These are phyloP conservation scores for Klebsormidium nitens DNA, from an alignment of 139 green algal species.

Conservation along the genomic window DNA sequence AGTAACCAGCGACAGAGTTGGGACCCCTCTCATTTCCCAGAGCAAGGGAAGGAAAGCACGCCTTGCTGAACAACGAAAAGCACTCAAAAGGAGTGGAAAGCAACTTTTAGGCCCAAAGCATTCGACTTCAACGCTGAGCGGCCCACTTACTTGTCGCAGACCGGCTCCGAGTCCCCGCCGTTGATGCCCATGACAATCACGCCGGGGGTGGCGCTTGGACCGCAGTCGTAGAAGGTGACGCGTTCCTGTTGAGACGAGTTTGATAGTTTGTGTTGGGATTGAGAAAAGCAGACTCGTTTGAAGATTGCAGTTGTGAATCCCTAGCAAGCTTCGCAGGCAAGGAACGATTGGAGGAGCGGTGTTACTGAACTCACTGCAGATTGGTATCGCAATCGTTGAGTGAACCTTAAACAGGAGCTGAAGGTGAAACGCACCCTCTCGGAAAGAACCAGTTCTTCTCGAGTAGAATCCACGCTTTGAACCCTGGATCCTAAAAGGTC, in stretches of 20 bases:
- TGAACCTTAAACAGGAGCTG: slow-evolving; percentile 10
- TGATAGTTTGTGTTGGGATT: too few relatives aligned
- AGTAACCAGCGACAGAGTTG: not conserved
- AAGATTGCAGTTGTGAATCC: not conserved
- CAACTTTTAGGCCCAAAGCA: not conserved
- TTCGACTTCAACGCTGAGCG: not conserved
- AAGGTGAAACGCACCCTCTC: too few relatives aligned
- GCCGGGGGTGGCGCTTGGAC: slow-evolving; percentile 9
- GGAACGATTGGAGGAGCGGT: not conserved
- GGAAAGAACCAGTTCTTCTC: too few relatives aligned
- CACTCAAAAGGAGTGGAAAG: not conserved
- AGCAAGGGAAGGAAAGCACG: slow-evolving; percentile 1
- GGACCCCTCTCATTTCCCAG: not conserved
- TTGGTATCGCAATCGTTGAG: not conserved
- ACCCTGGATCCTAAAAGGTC: too few relatives aligned
- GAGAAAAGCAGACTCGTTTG: too few relatives aligned
- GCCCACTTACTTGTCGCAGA: slow-evolving; percentile 14
- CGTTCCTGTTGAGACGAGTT: slow-evolving; percentile 6
- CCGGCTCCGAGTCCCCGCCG: slow-evolving; percentile 7
- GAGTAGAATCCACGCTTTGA: too few relatives aligned
- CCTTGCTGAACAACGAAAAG: not conserved
- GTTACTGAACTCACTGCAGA: not conserved
- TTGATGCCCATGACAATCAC: slow-evolving; percentile 30
- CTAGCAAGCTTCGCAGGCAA: not conserved
- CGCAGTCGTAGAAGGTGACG: slow-evolving; percentile 21